These are phyloP conservation scores for Avena insularis DNA, from an alignment of 176 grass and related monocot genomes.

Conservation along the genomic window DNA sequence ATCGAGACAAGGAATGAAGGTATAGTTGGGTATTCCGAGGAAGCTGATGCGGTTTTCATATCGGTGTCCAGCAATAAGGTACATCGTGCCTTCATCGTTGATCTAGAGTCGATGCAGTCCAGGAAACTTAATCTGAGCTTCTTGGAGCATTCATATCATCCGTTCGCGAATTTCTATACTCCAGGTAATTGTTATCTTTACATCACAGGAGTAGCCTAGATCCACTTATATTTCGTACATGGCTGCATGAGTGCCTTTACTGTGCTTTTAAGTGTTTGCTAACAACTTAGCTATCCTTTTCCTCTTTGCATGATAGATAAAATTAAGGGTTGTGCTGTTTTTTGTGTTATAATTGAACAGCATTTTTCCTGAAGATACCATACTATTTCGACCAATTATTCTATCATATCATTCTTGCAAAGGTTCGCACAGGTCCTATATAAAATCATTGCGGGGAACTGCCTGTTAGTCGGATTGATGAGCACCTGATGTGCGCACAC, in stretches of 20 bases:
- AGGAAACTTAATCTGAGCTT: not conserved
- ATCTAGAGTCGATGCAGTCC: not conserved
- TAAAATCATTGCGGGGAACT: not conserved
- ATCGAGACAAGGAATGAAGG: not conserved
- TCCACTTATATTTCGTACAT: not conserved
- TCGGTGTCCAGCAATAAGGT: not conserved
- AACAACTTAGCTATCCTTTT: not conserved
- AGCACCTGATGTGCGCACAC: not conserved
- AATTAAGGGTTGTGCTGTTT: not conserved
- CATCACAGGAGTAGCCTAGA: not conserved
- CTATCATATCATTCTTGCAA: not conserved
- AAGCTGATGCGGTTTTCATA: not conserved
- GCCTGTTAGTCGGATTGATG: not conserved
- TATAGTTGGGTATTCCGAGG: conserved; percentile 3
- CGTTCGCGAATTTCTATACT: not conserved
- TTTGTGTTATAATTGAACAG: not conserved
- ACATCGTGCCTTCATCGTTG: not conserved
- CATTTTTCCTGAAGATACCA: not conserved
- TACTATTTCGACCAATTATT: not conserved
- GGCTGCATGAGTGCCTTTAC: not conserved
- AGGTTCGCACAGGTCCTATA: not conserved
- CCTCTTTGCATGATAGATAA: not conserved
- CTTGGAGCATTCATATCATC: not conserved
- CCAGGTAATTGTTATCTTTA: conserved; percentile 1
- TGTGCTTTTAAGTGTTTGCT: conserved; percentile 6